Evolutionary conservation across 495 filamentous ascomycete genomes (phyloP).

Genomic region (Hypoxylon lienhwacheense): DNA sequence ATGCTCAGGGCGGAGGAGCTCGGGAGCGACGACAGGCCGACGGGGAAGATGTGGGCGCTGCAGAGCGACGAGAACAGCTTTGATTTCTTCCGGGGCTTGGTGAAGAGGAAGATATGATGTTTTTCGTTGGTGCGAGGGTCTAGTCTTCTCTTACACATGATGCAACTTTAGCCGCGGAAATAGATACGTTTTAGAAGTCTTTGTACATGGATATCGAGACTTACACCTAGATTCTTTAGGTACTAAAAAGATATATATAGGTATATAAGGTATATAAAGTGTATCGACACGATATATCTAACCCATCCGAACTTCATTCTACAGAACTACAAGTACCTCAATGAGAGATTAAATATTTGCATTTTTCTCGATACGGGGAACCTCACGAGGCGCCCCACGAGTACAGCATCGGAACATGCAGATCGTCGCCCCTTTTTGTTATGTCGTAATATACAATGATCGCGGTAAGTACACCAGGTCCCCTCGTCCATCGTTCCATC

Average conservation of each 20-base stretch:
- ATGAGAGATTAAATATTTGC: not conserved
- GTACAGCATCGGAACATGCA: not conserved
- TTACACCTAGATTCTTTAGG: not conserved
- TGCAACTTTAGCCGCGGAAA: not conserved
- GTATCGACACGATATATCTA: no score
- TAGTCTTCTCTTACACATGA: not conserved
- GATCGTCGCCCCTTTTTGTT: not conserved
- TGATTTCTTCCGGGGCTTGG: conserved; percentile 90
- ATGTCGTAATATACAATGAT: conserved; percentile 21
- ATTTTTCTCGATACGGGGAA: not conserved
- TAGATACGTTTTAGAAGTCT: not conserved
- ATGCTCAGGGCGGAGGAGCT: conserved; percentile 82
- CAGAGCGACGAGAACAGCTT: conserved; percentile 99
- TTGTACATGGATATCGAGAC: not conserved
- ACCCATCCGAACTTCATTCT: no score
- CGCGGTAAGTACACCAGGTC: conserved; percentile 16
- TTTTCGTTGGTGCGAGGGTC: not conserved
- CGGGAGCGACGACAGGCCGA: conserved; percentile 67
- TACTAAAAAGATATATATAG: no score
- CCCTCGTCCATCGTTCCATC: conserved; percentile 8
- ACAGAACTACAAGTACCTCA: no score
- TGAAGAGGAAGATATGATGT: conserved; percentile 72
- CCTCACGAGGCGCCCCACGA: not conserved
- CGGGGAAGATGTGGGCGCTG: conserved; percentile 77
- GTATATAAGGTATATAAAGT: no score